A percentile compares a stretch with the other conserved stretches of the same genome.
These are phyloP conservation scores for Juglanconis sp. DNA, from an alignment of 2,329 filamentous ascomycete genomes.

Conservation along the genomic window DNA sequence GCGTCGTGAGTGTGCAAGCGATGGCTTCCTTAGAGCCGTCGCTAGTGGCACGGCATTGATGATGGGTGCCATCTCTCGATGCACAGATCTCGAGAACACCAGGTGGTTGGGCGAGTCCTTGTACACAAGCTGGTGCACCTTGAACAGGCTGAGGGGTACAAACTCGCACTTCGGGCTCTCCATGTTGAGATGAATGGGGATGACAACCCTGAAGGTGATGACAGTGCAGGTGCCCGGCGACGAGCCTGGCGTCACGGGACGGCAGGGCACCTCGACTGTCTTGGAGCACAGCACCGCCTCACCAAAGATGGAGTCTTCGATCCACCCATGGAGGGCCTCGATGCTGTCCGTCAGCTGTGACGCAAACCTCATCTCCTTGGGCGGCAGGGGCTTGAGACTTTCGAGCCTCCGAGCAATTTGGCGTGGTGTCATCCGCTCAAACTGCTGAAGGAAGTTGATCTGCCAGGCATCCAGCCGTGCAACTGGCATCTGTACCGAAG, in stretches of 20 bases:
- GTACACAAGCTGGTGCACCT: slow-evolving; percentile 55
- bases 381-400: slow-evolving; percentile 33
- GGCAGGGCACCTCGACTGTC: slow-evolving; percentile 41
- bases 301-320: slow-evolving; percentile 43
- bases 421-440: slow-evolving; percentile 43
- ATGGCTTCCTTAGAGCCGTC: slow-evolving; percentile 16
- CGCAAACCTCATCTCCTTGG: slow-evolving; percentile 42
- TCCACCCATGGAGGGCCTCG: slow-evolving; percentile 36
- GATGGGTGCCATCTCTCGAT: slow-evolving; percentile 57
- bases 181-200: slow-evolving; percentile 44
- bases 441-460: slow-evolving; percentile 47
- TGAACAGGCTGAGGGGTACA: slow-evolving; percentile 50
- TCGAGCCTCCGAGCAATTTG: slow-evolving; percentile 37
- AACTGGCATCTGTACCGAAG: slow-evolving; percentile 53
- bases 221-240: slow-evolving; percentile 26
- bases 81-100: slow-evolving; percentile 57
- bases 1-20: slow-evolving; percentile 10
- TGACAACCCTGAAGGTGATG: slow-evolving; percentile 45
- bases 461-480: slow-evolving; percentile 54
- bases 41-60: slow-evolving; percentile 31
- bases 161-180: slow-evolving; percentile 43
- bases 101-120: slow-evolving; percentile 52
- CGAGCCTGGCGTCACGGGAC: slow-evolving; percentile 21
- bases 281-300: slow-evolving; percentile 43
- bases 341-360: slow-evolving; percentile 42